Evolutionary conservation across 225 moss, liverwort and hornwort genomes (phyloP), one percentile per base, ranked within the genome.

Genomic region (Pseudisothecium myosuroides): DNA sequence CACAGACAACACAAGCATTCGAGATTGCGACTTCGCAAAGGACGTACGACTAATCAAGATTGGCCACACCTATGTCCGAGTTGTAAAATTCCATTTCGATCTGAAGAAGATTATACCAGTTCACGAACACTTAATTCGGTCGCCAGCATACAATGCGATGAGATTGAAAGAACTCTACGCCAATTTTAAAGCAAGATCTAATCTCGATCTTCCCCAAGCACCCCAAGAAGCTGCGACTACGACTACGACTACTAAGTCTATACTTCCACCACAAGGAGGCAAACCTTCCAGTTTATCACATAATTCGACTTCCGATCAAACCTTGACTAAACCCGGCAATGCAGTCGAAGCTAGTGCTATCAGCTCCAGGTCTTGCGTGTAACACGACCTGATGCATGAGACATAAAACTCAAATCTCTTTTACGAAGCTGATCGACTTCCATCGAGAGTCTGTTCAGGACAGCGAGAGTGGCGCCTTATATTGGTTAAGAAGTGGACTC

Each of bases 71-170:
- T 92, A 91, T 28, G 89, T 94, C 12, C 34, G 92, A 55, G 88
- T 94, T 39, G 43, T 94, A 19, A 94, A 91, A 58, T 92, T 87
- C 78, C 94, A 94, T 54, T 91, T 84, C 14, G 88, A 91, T 13
- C 13, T 85, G 74, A 88, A 90, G 73, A 94, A 90, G 31, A 67
- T 90, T 3, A 80, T 92, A 17, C 86, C 72, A 2, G 14, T 88
- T 83, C 90, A 74, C 7, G 64, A 88, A 7, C 86, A 88, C 63
- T 83, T 90, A 18, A 66, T 79, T 24, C 80, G 67, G 22, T 92
- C 92, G 2, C 83, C 88, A 2, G 54, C 50, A 16, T 90, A 88
- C 45, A 88, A 92, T 39, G 86, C 90, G 0, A 90, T 86, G 83
- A 83, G 52, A 54, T 26, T 92, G 61, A 90, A 88, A 80, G 74